Base-by-base conservation (phyloP, 2,329 filamentous ascomycete genomes). In the Fusarium metavorans region DNA sequence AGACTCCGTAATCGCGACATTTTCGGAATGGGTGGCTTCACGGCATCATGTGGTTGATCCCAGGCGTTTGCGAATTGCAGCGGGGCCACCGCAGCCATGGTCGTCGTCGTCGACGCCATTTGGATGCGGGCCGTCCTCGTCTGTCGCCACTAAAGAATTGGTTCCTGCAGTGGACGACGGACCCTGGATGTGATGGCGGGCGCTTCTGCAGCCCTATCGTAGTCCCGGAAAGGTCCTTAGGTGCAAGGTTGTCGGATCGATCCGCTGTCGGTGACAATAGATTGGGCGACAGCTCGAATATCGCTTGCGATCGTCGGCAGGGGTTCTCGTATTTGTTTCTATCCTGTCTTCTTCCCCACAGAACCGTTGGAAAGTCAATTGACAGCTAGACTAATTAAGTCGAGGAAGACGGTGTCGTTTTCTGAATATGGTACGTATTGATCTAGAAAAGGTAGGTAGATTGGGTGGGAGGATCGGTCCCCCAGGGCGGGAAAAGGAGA, bases 1-100 rank as follows among this genome's bases (percentile, higher is more conserved):
- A 83, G 77, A 35, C 63, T 77, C 64, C 79, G 82, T 64, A 80
- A 82, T 48, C 80, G 80, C 6, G 83, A 83, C 11, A 75, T 67
- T 18, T 75, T 58, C n/a, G 70, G 65, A 45, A 63, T 70, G 10
- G 73, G 77, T 23, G 77, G 76, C 66, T 66, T 73, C 37, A 56
- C 39, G 30, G 65, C 66, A 41, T 72, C 45, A 32, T 67, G 58
- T 14, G 66, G 72, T 32, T 67, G 67, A 32, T 67, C 59, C 32
- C 73, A 60, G 45, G 65, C 68, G 32, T 73, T 67, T 48, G 73
- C 66, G 50, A 76, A 75, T 64, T 66, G 72, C 52, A 67, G 52
- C 37, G 73, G 66, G 48, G 60, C 64, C 18, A 52, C 59, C 18
- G 62, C 60, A 58, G 63, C 39, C 58, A 74, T 68, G 43, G 62